phyloP scores from a whole-genome alignment of 495 filamentous ascomycete genomes.

The Trichocladium antarcticum region DNA sequence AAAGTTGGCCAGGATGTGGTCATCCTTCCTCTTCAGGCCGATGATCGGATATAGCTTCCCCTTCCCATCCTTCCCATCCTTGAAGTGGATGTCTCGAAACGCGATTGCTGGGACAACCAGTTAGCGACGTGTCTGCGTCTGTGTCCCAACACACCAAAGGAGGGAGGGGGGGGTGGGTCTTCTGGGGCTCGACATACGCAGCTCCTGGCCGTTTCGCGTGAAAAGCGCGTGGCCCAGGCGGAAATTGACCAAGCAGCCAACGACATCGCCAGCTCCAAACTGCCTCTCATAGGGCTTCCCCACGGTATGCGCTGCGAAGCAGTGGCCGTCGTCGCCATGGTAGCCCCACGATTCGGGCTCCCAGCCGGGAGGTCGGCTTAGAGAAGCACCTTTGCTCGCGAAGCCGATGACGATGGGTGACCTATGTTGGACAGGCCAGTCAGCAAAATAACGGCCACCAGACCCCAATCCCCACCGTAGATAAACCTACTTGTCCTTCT shows the following conservation, averaged over 20 bases:
- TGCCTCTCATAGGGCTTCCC: constrained; percentile 68
- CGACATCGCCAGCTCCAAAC: constrained; percentile 61
- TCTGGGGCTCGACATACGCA: constrained; percentile 45
- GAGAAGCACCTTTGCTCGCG: constrained; percentile 56
- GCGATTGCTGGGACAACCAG: constrained; percentile 50
- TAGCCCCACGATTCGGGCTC: constrained; percentile 95
- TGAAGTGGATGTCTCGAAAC: constrained; percentile 72
- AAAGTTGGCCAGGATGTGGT: constrained; percentile 83
- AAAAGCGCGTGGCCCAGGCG: constrained; percentile 79
- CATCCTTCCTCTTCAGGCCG: constrained; percentile 83
- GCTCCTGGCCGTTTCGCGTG: constrained; percentile 77
- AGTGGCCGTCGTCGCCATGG: constrained; percentile 90
- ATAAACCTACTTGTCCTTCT: constrained; percentile 60
- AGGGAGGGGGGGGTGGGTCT: too few relatives aligned
- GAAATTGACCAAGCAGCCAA: constrained; percentile 93
- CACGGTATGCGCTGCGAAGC: constrained; percentile 61
- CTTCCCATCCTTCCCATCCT: constrained; percentile 34
- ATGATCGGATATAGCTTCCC: constrained; percentile 71
- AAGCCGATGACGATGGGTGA: constrained; percentile 88
- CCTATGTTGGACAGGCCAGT: constrained; percentile 19
- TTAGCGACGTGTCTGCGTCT: constrained; percentile 8
- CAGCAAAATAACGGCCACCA: constrained; percentile 6
- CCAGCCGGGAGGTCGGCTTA: constrained; percentile 86
- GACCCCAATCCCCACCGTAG: background rate
- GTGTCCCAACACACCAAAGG: too few relatives aligned